Percentiles rank a stretch among this genome's conserved stretches.
phyloP scores from a whole-genome alignment of 106 monocot genomes.

The Dendrobium chrysotoxum region DNA sequence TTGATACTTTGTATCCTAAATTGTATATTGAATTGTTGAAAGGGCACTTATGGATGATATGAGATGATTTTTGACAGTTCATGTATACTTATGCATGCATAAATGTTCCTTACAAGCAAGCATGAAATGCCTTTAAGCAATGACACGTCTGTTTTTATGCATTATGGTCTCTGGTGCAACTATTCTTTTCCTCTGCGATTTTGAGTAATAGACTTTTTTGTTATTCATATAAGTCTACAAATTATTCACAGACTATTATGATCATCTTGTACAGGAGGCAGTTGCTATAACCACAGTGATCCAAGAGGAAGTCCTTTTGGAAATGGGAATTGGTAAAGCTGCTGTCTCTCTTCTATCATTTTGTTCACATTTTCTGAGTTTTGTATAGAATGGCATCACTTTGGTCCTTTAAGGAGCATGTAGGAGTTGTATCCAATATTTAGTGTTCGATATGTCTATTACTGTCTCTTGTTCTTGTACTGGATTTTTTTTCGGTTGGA shows the following conservation, averaged over 20 bases:
- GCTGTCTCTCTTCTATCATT: background rate
- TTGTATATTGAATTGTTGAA: background rate
- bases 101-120: background rate
- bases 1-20: background rate
- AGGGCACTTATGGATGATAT: background rate
- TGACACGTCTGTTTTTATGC: background rate
- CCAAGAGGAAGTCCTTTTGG: slow-evolving; percentile 82
- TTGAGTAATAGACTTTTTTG: background rate
- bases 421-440: background rate
- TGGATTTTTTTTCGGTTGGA: background rate
- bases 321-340: slow-evolving; percentile 84
- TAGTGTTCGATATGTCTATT: background rate
- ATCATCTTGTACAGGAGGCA: slow-evolving; percentile 57
- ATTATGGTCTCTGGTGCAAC: background rate
- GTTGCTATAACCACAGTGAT: slow-evolving; percentile 84
- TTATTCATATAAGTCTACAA: background rate
- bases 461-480: background rate
- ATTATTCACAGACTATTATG: background rate
- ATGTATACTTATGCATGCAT: background rate
- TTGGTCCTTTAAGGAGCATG: background rate
- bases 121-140: background rate
- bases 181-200: background rate
- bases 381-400: background rate
- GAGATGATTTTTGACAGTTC: background rate
- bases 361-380: background rate